Evolutionary conservation across 1,139 yeast species (phyloP).

Genomic region (Kazachstania sp.): DNA sequence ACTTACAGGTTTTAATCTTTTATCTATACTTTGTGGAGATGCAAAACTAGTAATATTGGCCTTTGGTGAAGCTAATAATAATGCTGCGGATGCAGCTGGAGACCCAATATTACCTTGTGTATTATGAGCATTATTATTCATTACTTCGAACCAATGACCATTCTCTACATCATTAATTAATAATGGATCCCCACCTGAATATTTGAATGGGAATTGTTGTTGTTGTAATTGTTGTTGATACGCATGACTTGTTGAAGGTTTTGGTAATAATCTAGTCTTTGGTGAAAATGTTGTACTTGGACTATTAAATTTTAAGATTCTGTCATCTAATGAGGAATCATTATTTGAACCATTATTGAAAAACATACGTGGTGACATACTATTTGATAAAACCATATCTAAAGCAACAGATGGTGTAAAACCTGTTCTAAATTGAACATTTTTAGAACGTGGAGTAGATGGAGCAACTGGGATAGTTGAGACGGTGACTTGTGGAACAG

Average conservation of each 20-base stretch:
- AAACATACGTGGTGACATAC: constrained; percentile 10
- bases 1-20: constrained; percentile 1
- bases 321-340: constrained; percentile 2
- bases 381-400: constrained; percentile 22
- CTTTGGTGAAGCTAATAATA: constrained; percentile 6
- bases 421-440: constrained; percentile 25
- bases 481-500: constrained; percentile 4
- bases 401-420: constrained; percentile 26
- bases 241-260: constrained; percentile 1
- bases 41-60: neutral
- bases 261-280: constrained; percentile 4
- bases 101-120: neutral
- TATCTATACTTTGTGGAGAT: constrained; percentile 4
- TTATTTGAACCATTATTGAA: constrained; percentile 3
- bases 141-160: constrained; percentile 17
- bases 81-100: neutral
- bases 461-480: constrained; percentile 10
- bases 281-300: constrained; percentile 4
- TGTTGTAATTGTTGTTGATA: constrained; percentile 6
- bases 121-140: constrained; percentile 8
- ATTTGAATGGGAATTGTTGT: constrained; percentile 22
- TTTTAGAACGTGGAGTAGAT: constrained; percentile 20
- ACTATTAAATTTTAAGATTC: constrained; percentile 2
- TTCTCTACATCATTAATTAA: constrained; percentile 25
- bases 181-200: constrained; percentile 26